Evolutionary conservation across 2,329 filamentous ascomycete species (phyloP).

Genomic region (Alternaria solani): DNA sequence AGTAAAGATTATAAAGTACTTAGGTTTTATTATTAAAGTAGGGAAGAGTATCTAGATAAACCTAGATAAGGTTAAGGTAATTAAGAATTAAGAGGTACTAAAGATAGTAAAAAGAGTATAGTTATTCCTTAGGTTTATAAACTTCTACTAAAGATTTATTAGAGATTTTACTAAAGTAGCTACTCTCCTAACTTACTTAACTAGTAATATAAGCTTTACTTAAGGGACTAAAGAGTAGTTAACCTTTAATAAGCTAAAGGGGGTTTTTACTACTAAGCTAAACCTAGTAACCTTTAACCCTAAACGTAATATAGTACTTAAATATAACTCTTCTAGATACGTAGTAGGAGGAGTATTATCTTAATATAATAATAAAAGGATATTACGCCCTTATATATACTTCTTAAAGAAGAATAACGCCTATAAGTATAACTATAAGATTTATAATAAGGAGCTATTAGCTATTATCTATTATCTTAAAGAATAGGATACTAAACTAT

Average conservation of each 20-base stretch:
- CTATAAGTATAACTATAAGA: too few relatives aligned
- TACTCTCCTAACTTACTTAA: not conserved
- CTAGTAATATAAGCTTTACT: not conserved
- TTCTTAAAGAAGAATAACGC: too few relatives aligned
- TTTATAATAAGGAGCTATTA: too few relatives aligned
- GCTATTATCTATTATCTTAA: too few relatives aligned
- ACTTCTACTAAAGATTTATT: not conserved
- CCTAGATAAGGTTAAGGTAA: too few relatives aligned
- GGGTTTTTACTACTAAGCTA: not conserved
- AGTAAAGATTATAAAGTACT: too few relatives aligned
- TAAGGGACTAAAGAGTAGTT: not conserved
- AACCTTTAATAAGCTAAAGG: not conserved
- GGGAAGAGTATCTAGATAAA: too few relatives aligned
- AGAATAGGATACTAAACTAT: too few relatives aligned
- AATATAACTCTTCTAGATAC: not conserved
- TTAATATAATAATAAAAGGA: not conserved
- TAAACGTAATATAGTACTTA: not conserved
- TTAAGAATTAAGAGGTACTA: too few relatives aligned
- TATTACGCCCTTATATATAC: not conserved
- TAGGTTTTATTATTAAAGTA: too few relatives aligned
- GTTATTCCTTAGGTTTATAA: too few relatives aligned
- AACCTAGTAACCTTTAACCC: not conserved
- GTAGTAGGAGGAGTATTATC: not conserved
- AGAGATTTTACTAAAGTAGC: not conserved
- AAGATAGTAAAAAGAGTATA: too few relatives aligned